Conservation (phyloP, 257 asterid species). For the Parsonsia alboflavescens region DNA sequence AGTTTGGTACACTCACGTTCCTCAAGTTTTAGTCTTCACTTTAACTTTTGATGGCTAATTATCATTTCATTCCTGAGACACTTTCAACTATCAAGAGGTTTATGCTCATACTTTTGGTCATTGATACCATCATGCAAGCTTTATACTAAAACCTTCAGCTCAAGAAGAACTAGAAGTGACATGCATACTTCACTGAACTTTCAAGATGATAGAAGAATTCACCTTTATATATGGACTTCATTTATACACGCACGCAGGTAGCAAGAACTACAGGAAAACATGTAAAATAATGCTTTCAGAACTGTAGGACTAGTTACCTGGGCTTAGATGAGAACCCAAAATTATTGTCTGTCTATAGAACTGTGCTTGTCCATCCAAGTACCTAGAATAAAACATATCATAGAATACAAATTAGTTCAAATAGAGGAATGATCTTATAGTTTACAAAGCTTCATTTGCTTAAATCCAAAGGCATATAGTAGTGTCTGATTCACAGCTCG, state of each 20-base stretch:
- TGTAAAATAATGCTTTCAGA: slow-evolving; percentile 1
- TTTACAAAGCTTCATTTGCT: background rate
- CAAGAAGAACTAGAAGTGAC: background rate
- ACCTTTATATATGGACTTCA: background rate
- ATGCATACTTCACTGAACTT: background rate
- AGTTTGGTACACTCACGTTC: background rate
- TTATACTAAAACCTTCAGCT: background rate
- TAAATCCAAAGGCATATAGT: background rate
- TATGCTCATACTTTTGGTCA: background rate
- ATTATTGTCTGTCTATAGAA: slow-evolving; percentile 86
- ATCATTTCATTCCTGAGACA: background rate
- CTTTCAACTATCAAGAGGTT: background rate
- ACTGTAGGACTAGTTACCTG: slow-evolving; percentile 46
- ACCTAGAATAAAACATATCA: slow-evolving; percentile 39
- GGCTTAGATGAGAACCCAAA: slow-evolving; percentile 75
- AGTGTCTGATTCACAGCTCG: background rate
- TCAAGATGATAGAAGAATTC: background rate
- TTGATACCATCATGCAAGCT: background rate
- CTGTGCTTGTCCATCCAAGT: slow-evolving; percentile 76
- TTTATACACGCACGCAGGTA: background rate
- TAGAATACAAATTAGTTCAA: background rate
- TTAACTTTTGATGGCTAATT: background rate
- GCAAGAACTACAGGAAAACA: slow-evolving; percentile 5
- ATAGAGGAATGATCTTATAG: background rate
- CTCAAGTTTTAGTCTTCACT: background rate